Percentiles rank a stretch among this genome's conserved stretches.
These are phyloP conservation scores for Brassica balearica DNA, from an alignment of 441 rosid species.

Conservation along the genomic window DNA sequence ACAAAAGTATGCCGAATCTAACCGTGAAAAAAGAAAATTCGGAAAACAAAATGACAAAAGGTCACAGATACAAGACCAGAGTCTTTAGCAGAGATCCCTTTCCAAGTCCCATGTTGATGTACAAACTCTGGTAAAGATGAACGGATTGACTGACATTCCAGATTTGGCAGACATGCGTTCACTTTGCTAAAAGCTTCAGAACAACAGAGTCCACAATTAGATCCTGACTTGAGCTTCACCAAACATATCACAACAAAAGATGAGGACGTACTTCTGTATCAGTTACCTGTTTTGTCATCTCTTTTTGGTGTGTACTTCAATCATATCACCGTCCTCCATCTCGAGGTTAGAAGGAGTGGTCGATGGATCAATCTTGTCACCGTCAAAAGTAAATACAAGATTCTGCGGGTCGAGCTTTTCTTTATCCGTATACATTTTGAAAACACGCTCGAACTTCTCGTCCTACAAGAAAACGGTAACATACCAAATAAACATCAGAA, in stretches of 20 bases:
- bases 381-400: constrained; percentile 80
- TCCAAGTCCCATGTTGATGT: constrained; percentile 25
- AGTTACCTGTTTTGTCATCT: constrained; percentile 52
- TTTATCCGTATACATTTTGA: constrained; percentile 76
- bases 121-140: constrained; percentile 25
- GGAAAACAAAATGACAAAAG: constrained; percentile 18
- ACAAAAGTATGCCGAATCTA: constrained; percentile 2
- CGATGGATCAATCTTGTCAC: constrained; percentile 69
- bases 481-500: constrained; percentile 23
- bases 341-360: constrained; percentile 79
- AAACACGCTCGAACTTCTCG: constrained; percentile 81
- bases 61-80: constrained; percentile 30
- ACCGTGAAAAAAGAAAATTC: constrained; percentile 2
- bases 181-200: constrained; percentile 2
- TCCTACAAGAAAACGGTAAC: constrained; percentile 56
- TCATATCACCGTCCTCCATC: constrained; percentile 91
- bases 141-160: constrained; percentile 12
- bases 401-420: constrained; percentile 52
- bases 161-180: constrained; percentile 9
- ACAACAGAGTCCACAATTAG: constrained; percentile 2
- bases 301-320: constrained; percentile 73
- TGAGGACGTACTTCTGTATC: not conserved
- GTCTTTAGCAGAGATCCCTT: constrained; percentile 25
- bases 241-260: constrained; percentile 7
- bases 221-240: constrained; percentile 23